phyloP scores from a whole-genome alignment of 139 green algal species.

The Tetraselmis chui region DNA sequence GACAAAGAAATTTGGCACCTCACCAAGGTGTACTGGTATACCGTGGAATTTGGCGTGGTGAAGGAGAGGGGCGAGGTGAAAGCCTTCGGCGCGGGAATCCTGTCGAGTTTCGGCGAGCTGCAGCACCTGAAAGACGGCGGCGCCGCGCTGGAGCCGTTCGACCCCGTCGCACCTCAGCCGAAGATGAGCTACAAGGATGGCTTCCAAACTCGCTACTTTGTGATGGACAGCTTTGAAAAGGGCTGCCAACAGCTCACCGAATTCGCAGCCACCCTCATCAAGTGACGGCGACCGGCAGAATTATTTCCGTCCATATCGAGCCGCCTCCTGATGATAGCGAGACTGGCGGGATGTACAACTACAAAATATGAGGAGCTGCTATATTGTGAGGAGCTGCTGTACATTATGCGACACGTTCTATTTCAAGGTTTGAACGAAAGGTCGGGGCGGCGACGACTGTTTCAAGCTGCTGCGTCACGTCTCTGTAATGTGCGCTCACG shows the following conservation, averaged over 20 bases:
- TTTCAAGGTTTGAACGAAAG: no score
- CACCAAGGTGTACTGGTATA: conserved; percentile 57
- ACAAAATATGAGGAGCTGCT: no score
- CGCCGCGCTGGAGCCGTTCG: conserved; percentile 50
- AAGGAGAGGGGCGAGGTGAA: conserved; percentile 51
- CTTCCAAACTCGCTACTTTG: conserved; percentile 79
- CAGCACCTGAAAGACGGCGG: conserved; percentile 59
- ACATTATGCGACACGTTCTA: no score
- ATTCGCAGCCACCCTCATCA: conserved; percentile 22
- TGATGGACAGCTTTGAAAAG: conserved; percentile 66
- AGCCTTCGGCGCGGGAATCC: conserved; percentile 75
- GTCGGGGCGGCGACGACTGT: no score
- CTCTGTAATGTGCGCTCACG: no score
- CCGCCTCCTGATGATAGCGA: no score
- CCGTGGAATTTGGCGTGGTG: conserved; percentile 92
- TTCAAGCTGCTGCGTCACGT: no score
- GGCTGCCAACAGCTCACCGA: conserved; percentile 44
- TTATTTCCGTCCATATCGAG: no score
- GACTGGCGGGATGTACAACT: no score
- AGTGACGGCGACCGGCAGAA: no score
- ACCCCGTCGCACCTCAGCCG: conserved; percentile 63
- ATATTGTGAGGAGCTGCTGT: no score
- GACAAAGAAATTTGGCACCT: conserved; percentile 55
- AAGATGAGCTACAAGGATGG: conserved; percentile 91
- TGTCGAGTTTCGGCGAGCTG: conserved; percentile 83